These are phyloP conservation scores for Starmerella bacillaris DNA, from an alignment of 805 yeast species.

Conservation along the genomic window DNA sequence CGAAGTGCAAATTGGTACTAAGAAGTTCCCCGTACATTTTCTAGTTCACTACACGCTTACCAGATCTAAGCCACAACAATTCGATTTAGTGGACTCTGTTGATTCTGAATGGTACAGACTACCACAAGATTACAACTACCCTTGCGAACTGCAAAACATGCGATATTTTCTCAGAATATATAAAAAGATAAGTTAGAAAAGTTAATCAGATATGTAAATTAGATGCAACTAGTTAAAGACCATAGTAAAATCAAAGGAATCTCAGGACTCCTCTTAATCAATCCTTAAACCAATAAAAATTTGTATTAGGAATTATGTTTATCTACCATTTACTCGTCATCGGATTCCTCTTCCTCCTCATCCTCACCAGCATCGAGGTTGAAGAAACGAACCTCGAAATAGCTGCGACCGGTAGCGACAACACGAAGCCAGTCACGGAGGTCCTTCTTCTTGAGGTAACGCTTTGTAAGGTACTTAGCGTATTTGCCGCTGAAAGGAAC, in stretches of 20 bases:
- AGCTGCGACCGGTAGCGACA: slow-evolving; percentile 86
- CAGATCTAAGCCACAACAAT: slow-evolving; percentile 29
- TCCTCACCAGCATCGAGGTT: slow-evolving; percentile 91
- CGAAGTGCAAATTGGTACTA: slow-evolving; percentile 55
- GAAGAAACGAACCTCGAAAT: slow-evolving; percentile 97
- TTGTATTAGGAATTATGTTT: too few species aligned
- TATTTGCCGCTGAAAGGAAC: slow-evolving; percentile 98
- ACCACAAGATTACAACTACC: slow-evolving; percentile 36
- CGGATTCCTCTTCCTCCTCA: slow-evolving; percentile 75
- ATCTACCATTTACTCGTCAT: slow-evolving; percentile 15
- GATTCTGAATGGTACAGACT: slow-evolving; percentile 74
- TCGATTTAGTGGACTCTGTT: slow-evolving; percentile 47
- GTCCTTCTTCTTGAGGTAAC: slow-evolving; percentile 99
- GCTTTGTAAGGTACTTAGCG: slow-evolving; percentile 98
- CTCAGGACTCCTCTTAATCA: too few species aligned
- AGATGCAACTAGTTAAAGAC: too few species aligned
- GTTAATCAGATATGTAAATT: slow-evolving; percentile 3
- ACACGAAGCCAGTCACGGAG: slow-evolving; percentile 99
- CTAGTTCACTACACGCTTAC: slow-evolving; percentile 54
- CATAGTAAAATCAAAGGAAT: too few species aligned
- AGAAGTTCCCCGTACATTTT: slow-evolving; percentile 67
- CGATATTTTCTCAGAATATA: slow-evolving; percentile 66
- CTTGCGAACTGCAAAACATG: slow-evolving; percentile 68
- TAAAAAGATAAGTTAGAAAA: slow-evolving; percentile 25
- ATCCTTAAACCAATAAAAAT: too few species aligned